A percentile compares a stretch with the other conserved stretches of the same genome.
Evolutionary conservation across 2,329 filamentous ascomycete genomes (phyloP).

Genomic region (Colletotrichum neosansevieriae): DNA sequence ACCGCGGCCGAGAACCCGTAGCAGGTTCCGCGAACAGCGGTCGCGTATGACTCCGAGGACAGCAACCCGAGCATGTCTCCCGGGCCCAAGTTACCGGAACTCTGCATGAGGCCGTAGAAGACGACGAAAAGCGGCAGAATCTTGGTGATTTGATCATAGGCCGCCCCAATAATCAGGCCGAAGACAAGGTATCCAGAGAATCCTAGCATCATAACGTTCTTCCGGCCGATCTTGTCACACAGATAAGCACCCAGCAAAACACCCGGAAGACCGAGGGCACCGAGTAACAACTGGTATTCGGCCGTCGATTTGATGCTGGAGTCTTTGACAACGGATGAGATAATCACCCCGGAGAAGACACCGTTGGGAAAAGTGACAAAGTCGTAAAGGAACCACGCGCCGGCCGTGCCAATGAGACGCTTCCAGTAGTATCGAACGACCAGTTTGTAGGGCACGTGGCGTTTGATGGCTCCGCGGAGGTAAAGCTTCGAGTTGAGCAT

Average conservation of each 20-base stretch:
- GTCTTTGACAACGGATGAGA: slow-evolving; percentile 52
- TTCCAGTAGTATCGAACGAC: slow-evolving; percentile 67
- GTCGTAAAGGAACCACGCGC: slow-evolving; percentile 68
- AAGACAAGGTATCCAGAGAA: slow-evolving; percentile 64
- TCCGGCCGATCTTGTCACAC: slow-evolving; percentile 61
- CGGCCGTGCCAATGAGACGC: slow-evolving; percentile 63
- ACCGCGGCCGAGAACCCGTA: slow-evolving; percentile 64
- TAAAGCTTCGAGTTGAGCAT: slow-evolving; percentile 65
- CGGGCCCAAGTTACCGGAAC: slow-evolving; percentile 61
- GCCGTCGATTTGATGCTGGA: slow-evolving; percentile 56
- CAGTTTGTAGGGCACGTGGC: slow-evolving; percentile 61
- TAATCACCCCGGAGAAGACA: slow-evolving; percentile 59
- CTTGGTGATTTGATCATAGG: slow-evolving; percentile 60
- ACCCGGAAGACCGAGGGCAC: slow-evolving; percentile 59
- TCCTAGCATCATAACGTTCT: slow-evolving; percentile 63
- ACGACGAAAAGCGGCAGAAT: slow-evolving; percentile 64
- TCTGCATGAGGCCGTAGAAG: slow-evolving; percentile 64
- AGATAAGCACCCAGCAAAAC: slow-evolving; percentile 62
- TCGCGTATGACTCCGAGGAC: slow-evolving; percentile 64
- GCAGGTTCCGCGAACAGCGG: slow-evolving; percentile 63
- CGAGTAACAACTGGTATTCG: slow-evolving; percentile 62
- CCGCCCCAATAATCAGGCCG: slow-evolving; percentile 63
- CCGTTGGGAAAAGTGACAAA: slow-evolving; percentile 62
- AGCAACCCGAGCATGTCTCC: slow-evolving; percentile 64
- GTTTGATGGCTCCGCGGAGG: slow-evolving; percentile 65